These are phyloP conservation scores for Singerocomus inundabilis DNA, from an alignment of 1,284 basidiomycete genomes.

Conservation along the genomic window DNA sequence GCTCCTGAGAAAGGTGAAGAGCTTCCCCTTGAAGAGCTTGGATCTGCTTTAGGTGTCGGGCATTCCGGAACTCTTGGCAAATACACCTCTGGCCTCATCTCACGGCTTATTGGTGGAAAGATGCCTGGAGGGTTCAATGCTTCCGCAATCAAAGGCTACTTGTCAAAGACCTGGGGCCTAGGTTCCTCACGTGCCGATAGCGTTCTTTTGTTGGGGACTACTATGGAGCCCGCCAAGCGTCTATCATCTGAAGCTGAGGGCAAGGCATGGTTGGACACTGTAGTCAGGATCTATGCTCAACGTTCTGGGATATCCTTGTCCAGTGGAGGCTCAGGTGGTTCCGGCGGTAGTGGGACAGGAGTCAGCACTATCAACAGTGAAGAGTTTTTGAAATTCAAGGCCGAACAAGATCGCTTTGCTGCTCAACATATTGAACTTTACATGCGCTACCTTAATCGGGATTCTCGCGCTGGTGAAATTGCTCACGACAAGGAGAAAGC, in stretches of 20 bases:
- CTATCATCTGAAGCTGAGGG: slow-evolving; percentile 90
- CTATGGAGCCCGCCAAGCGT: slow-evolving; percentile 93
- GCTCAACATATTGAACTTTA: slow-evolving; percentile 93
- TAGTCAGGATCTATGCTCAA: slow-evolving; percentile 83
- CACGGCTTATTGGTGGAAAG: slow-evolving; percentile 91
- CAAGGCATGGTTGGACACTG: slow-evolving; percentile 89
- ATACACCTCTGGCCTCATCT: slow-evolving; percentile 90
- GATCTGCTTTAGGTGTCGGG: slow-evolving; percentile 78
- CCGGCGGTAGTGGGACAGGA: slow-evolving; percentile 60
- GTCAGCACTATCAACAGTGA: slow-evolving; percentile 95
- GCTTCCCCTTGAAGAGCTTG: slow-evolving; percentile 93
- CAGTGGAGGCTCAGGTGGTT: slow-evolving; percentile 60
- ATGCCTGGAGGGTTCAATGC: slow-evolving; percentile 99
- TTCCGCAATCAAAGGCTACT: slow-evolving; percentile 87
- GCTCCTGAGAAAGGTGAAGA: slow-evolving; percentile 99
- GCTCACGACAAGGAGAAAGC: slow-evolving; percentile 86
- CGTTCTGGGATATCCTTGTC: slow-evolving; percentile 87
- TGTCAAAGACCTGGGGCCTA: slow-evolving; percentile 92
- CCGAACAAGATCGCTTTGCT: slow-evolving; percentile 90
- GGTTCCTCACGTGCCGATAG: slow-evolving; percentile 87
- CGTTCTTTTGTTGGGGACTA: slow-evolving; percentile 89
- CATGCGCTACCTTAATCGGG: slow-evolving; percentile 93
- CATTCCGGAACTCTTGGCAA: slow-evolving; percentile 91
- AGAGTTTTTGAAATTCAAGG: slow-evolving; percentile 95
- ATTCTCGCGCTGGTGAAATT: slow-evolving; percentile 89